Evolutionary conservation across 163 green algal species (phyloP), one percentile per base, ranked within the genome.

Genomic region (Botryococcus braunii): DNA sequence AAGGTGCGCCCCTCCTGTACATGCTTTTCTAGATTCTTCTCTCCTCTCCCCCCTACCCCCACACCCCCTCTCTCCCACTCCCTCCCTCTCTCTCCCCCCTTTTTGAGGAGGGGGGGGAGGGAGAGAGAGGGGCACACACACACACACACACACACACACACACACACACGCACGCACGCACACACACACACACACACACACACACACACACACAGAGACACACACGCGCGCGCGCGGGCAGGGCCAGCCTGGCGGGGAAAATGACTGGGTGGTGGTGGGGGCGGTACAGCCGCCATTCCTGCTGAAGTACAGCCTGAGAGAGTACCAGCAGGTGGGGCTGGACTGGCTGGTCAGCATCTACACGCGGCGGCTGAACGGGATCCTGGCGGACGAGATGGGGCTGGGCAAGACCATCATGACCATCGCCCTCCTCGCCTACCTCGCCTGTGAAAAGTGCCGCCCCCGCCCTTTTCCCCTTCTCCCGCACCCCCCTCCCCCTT

Each of bases 271-370:
- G n/a, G n/a, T 69, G 40, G 52, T 52, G 36, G 5, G 56, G 32
- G n/a, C 6, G 5, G 38, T 66, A 40, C 76, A 88, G 48, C 80
- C 93, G 43, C 91, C 91, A 2, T 97, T 97, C 74, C 80, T 98
- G 68, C 78, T 99, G 41, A 97, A 96, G 80, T 69, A 85, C 60
- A 52, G 67, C 1, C 76, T 99, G 75, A 82, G 94, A 4, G 89
- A 96, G 82, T 99, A 99, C 80, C 94, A 99, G 83, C 89, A 96
- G 67, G 90, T 97, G 25, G 93, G 93, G 17, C 82, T 98, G 62
- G 87, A 97, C 82, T 98, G 93, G 93, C 81, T 98, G 67, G 88
- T 94, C n/a, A 93, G 86, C 50, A 82, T 97, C n/a, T 92, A 95
- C 72, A 77, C 89, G 39, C 91, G 91, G 60, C 76, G 72, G 27